A percentile compares a stretch with the other conserved stretches of the same genome.
Conservation (phyloP, 345 rosid genomes). For the Barbarea vulgaris region DNA sequence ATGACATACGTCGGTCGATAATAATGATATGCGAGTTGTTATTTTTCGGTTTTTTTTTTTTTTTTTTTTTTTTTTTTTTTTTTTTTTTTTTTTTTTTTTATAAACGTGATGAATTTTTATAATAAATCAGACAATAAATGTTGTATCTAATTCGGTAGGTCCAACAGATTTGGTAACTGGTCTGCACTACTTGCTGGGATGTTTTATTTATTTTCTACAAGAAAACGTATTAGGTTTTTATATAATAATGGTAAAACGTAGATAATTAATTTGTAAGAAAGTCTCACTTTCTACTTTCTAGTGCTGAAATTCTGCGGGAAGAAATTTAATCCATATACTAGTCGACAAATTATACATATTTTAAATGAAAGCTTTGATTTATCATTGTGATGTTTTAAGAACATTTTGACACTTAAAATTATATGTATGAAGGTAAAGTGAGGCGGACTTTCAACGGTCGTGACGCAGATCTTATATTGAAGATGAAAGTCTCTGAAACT, state of each 20-base stretch:
- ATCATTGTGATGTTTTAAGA: background rate
- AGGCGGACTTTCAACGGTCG: too few relatives aligned
- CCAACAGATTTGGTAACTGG: slow-evolving; percentile 37
- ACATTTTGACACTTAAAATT: background rate
- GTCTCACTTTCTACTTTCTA: background rate
- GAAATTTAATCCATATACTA: background rate
- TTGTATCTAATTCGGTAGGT: slow-evolving; percentile 30
- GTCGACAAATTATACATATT: background rate
- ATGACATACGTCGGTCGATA: slow-evolving; percentile 19
- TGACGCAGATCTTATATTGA: too few relatives aligned
- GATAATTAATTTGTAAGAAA: background rate
- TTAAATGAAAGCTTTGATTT: background rate
- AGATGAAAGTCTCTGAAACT: too few relatives aligned
- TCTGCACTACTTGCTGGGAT: slow-evolving; percentile 23
- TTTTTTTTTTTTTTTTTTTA: background rate
- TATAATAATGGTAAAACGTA: background rate
- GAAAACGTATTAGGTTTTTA: background rate
- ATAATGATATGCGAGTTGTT: slow-evolving; percentile 2
- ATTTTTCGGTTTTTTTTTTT: too few relatives aligned
- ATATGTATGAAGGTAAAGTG: too few relatives aligned
- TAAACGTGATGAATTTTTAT: slow-evolving; percentile 1
- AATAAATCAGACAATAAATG: background rate
- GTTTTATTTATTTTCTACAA: background rate
- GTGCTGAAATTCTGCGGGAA: background rate
- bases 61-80: too few relatives aligned